A percentile compares a stretch with the other conserved stretches of the same genome.
Evolutionary conservation across 2,329 filamentous ascomycete species (phyloP).

Genomic region (Pseudovirgaria hyperparasitica): DNA sequence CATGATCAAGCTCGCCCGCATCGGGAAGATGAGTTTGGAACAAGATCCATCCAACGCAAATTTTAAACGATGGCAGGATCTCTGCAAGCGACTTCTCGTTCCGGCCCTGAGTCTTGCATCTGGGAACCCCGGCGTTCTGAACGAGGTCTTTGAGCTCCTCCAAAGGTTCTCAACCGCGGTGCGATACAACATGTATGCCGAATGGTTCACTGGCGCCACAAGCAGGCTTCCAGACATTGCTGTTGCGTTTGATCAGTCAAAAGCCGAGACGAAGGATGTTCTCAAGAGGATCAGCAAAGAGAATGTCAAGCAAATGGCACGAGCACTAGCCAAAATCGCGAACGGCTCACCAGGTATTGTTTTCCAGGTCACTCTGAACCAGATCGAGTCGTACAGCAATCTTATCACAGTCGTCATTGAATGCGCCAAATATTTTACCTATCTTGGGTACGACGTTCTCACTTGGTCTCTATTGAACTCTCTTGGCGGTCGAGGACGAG

Average conservation of each 20-base stretch:
- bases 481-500: constrained; percentile 44
- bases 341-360: constrained; percentile 84
- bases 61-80: constrained; percentile 64
- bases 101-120: constrained; percentile 79
- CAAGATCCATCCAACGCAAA: constrained; percentile 62
- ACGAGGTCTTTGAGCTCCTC: constrained; percentile 76
- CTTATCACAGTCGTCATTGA: constrained; percentile 91
- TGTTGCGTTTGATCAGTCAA: constrained; percentile 63
- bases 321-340: constrained; percentile 82
- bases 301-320: constrained; percentile 75
- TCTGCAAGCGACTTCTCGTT: constrained; percentile 73
- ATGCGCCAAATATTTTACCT: constrained; percentile 86
- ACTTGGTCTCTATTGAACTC: constrained; percentile 82
- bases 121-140: constrained; percentile 70
- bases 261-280: constrained; percentile 67
- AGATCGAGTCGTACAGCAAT: constrained; percentile 90
- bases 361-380: constrained; percentile 75
- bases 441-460: constrained; percentile 82
- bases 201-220: constrained; percentile 75
- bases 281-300: constrained; percentile 84
- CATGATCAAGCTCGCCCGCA: constrained; percentile 70
- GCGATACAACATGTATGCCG: constrained; percentile 80
- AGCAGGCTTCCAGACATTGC: constrained; percentile 68
- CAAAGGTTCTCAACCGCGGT: constrained; percentile 62
- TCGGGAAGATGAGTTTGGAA: constrained; percentile 63